phyloP scores from a whole-genome alignment of 2,329 filamentous ascomycete genomes.

The Dothideomycetes sp. region DNA sequence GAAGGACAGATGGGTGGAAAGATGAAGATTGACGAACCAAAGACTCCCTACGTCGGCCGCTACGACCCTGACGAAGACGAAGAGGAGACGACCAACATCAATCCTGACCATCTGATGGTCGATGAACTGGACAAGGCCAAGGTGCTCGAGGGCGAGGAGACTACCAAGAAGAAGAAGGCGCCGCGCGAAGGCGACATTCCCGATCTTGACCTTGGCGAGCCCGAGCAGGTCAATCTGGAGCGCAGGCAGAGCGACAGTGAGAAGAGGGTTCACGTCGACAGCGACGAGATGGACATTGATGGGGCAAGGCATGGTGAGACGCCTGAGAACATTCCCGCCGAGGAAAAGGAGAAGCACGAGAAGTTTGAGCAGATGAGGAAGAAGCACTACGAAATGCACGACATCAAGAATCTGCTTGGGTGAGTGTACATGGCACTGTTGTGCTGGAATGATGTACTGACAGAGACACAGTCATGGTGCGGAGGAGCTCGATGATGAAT shows the following conservation, averaged over 20 bases:
- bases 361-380: slow-evolving; percentile 87
- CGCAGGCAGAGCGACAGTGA: slow-evolving; percentile 39
- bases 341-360: slow-evolving; percentile 83
- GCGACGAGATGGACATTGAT: slow-evolving; percentile 30
- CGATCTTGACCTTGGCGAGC: slow-evolving; percentile 82
- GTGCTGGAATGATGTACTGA: no score
- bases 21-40: slow-evolving; percentile 99
- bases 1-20: slow-evolving; percentile 91
- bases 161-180: slow-evolving; percentile 34
- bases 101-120: slow-evolving; percentile 61
- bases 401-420: slow-evolving; percentile 81
- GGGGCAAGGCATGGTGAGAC: slow-evolving; percentile 50
- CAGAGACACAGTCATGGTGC: slow-evolving; percentile 27
- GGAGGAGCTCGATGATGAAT: slow-evolving; percentile 33
- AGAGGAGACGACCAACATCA: slow-evolving; percentile 57
- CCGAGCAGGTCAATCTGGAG: slow-evolving; percentile 50
- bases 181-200: slow-evolving; percentile 70
- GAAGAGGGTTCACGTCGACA: slow-evolving; percentile 69
- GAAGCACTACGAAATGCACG: slow-evolving; percentile 98
- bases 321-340: slow-evolving; percentile 44
- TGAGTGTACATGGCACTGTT: slow-evolving; percentile 30
- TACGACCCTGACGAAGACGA: slow-evolving; percentile 86
- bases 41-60: slow-evolving; percentile 89
- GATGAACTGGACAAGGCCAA: slow-evolving; percentile 55
- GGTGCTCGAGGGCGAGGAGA: slow-evolving; percentile 23